A percentile compares a stretch with the other conserved stretches of the same genome.
These are phyloP conservation scores for Amanita thiersii DNA, from an alignment of 768 basidiomycete species.

Conservation along the genomic window DNA sequence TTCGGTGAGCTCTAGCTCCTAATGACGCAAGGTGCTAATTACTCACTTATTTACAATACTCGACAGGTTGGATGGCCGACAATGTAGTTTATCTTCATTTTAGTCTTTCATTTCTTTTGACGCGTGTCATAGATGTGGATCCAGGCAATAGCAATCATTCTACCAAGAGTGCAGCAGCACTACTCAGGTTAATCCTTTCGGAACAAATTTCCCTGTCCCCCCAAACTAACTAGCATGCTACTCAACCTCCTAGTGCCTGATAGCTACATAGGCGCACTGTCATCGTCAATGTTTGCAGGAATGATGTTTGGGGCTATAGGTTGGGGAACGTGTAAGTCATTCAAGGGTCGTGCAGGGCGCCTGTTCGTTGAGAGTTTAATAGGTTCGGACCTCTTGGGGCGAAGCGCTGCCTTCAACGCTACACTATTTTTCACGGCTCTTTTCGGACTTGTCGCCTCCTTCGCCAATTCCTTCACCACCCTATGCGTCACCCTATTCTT, in stretches of 20 bases:
- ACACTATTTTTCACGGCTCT: conserved; percentile 86
- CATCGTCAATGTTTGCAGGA: conserved; percentile 87
- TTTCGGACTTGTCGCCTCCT: conserved; percentile 78
- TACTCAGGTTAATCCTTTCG: conserved; percentile 51
- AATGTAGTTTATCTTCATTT: conserved; percentile 46
- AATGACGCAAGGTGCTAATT: not conserved
- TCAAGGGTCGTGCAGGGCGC: not conserved
- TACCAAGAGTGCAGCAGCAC: conserved; percentile 94
- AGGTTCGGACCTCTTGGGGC: conserved; percentile 85
- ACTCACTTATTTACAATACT: conserved; percentile 3
- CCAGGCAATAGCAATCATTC: conserved; percentile 82
- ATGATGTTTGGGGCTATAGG: conserved; percentile 95
- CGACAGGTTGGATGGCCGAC: conserved; percentile 95
- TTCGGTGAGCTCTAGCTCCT: conserved; percentile 53
- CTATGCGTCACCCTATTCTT: conserved; percentile 79
- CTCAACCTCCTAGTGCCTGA: conserved; percentile 48
- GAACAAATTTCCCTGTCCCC: not conserved
- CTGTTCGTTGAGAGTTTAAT: not conserved
- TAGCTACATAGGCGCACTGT: conserved; percentile 70
- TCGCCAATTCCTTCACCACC: conserved; percentile 55
- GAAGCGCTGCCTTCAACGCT: conserved; percentile 85
- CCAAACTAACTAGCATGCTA: conserved; percentile 1
- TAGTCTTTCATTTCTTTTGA: conserved; percentile 16
- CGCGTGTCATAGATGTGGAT: conserved; percentile 73
- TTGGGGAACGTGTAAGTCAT: conserved; percentile 79